Base-by-base conservation (phyloP, 805 yeast species). In the Metschnikowia continentalis region DNA sequence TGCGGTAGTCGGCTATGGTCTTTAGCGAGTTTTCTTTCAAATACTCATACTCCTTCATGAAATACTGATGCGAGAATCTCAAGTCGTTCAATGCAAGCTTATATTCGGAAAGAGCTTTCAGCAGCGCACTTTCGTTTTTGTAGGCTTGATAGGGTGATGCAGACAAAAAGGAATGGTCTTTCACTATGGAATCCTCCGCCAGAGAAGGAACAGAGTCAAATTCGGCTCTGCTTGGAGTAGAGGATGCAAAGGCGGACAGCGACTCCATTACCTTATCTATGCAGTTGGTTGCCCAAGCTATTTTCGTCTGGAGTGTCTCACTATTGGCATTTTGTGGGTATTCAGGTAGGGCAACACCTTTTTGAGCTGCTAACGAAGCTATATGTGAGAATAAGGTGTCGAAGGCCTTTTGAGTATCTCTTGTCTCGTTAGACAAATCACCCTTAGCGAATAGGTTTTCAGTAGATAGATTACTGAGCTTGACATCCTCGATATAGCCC, bases 1-100 rank as follows among this genome's bases (percentile, higher is more conserved):
- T 70, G 20, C 83, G 73, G 55, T 82, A 70, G 42, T 78, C 78
- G 56, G 78, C 82, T 45, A 84, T 75, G 2, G 79, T 70, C 51
- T 76, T 76, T 47, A 72, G 64, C 50, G 83, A 80, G 53, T 78
- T 79, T 14, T 77, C 76, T 50, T 86, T 74, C 49, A 86, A 87
- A 53, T 82, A 80, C 55, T 84, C 87, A 59, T 78, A 86, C 58
- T 84, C 88, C 60, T 82, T 81, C 2, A 85, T 76, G 49, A 86
- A 68, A 61, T 84, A 86, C 53, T 77, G 82, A 64, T 86, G 90
- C 2, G 90, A 86, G 61, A 86, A 79, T 56, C 85, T 83, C 47
- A 86, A 70, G 62, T 86, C 94, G 50, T 75, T 78, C 46, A 86
- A 69, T 0, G 90, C 90, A 0, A 86, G 80, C 55, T 75, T 76